Base-by-base conservation (phyloP, 441 rosid genomes). In the Gossypium davidsonii region DNA sequence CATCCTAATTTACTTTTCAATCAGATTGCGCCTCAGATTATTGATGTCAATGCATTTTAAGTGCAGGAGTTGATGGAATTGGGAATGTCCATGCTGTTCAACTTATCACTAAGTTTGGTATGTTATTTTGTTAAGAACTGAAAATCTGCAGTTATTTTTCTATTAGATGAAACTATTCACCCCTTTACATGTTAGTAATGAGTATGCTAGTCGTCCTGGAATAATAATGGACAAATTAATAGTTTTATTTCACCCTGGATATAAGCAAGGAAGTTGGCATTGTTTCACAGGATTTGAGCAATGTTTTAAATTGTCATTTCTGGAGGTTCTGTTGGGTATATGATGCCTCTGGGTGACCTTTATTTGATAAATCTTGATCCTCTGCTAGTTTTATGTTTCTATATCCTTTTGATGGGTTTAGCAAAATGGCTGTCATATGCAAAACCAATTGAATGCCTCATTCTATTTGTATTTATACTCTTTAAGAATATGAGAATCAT, bases 1-100 rank as follows among this genome's bases (percentile, higher is more conserved):
- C 34, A 14, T 25, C 57, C 44, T 52, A 14, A 14, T 67, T 55
- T 11, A 23, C 34, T 55, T 21, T 67, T 31, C n/a, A 48, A n/a
- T 74, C 37, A 26, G 46, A 72, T 21, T 6, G 15, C 49, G 42
- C 37, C 51, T 65, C 8, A 23, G 42, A 55, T 46, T 15, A 73
- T 70, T 74, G 76, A 71, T 12, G 67, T 70, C 69, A 44, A 58
- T 77, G 61, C 52, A 52, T 31, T 78, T 37, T 71, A 42, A 67
- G 12, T 87, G 86, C 90, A 91, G 99, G 98, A 80, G 94, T 92
- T 74, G 88, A 83, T 55, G 98, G 99, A 72, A 90, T 94, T 53
- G 99, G 98, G 72, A 79, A 78, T 61, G 94, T 91, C 67, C 83
- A 84, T 84, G 98, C 97, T 42, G 82, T 90, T 82, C 85, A 90